These are phyloP conservation scores for Lachnellula suecica DNA, from an alignment of 2,329 filamentous ascomycete species.

Conservation along the genomic window DNA sequence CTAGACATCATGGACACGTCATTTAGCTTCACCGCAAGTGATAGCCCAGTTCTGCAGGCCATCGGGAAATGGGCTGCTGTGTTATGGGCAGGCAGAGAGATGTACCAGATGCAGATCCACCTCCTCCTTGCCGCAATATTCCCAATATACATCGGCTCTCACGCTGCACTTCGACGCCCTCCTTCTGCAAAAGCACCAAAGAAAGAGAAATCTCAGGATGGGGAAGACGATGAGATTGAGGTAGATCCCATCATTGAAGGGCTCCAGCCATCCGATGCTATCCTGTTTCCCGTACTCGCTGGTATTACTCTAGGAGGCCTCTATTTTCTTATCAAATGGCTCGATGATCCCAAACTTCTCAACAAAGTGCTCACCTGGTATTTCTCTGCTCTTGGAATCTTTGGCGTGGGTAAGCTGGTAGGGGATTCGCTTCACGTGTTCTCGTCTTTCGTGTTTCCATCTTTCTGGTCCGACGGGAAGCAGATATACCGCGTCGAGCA, in stretches of 20 bases:
- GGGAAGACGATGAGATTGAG: slow-evolving; percentile 52
- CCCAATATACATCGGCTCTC: slow-evolving; percentile 81
- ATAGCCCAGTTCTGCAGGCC: slow-evolving; percentile 23
- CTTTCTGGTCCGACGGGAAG: slow-evolving; percentile 57
- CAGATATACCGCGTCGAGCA: slow-evolving; percentile 48
- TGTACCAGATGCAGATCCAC: slow-evolving; percentile 40
- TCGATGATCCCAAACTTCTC: slow-evolving; percentile 76
- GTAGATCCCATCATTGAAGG: slow-evolving; percentile 65
- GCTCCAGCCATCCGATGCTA: slow-evolving; percentile 73
- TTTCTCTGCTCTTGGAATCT: slow-evolving; percentile 77
- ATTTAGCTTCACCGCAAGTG: slow-evolving; percentile 17
- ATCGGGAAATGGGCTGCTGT: slow-evolving; percentile 24
- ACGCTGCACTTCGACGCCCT: slow-evolving; percentile 82
- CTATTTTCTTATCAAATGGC: slow-evolving; percentile 87
- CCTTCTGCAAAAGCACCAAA: slow-evolving; percentile 68
- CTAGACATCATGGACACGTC: slow-evolving; percentile 13
- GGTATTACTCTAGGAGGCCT: slow-evolving; percentile 69
- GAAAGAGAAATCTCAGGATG: slow-evolving; percentile 36
- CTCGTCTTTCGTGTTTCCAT: slow-evolving; percentile 71
- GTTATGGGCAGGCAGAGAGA: slow-evolving; percentile 23
- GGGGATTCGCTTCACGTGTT: slow-evolving; percentile 68
- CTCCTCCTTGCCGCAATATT: slow-evolving; percentile 69
- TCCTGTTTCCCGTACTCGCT: slow-evolving; percentile 80
- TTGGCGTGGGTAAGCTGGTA: slow-evolving; percentile 70
- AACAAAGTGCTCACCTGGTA: slow-evolving; percentile 84